These are phyloP conservation scores for Geotrichum phurueaensis DNA, from an alignment of 1,139 yeast genomes.

Conservation along the genomic window DNA sequence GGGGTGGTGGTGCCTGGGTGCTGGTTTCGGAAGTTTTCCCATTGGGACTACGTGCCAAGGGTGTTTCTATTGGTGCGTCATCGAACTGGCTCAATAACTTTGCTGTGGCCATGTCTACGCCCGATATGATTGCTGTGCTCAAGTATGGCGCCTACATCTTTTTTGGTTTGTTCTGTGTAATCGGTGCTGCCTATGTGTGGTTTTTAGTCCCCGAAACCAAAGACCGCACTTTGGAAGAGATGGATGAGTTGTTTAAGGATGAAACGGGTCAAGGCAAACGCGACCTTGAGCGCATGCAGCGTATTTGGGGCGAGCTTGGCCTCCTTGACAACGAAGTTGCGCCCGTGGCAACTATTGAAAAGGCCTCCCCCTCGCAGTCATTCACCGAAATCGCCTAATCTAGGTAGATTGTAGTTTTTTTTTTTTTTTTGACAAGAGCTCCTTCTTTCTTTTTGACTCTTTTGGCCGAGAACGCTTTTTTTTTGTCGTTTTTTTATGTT, in stretches of 20 bases:
- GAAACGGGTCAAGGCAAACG: constrained; percentile 13
- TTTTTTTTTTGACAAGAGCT: not conserved
- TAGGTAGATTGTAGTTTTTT: too few relatives aligned
- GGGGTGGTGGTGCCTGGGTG: constrained; percentile 83
- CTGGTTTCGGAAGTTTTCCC: constrained; percentile 69
- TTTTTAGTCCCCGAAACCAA: constrained; percentile 45
- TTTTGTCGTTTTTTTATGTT: too few relatives aligned
- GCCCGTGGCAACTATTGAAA: not conserved
- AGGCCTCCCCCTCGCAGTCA: not conserved
- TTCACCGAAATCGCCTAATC: not conserved
- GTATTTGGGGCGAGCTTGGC: constrained; percentile 21
- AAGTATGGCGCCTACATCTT: constrained; percentile 47
- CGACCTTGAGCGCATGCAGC: constrained; percentile 20
- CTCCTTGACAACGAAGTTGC: constrained; percentile 18
- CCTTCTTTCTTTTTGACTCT: not conserved
- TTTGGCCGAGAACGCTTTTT: not conserved
- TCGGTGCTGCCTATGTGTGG: constrained; percentile 32
- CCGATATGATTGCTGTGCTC: constrained; percentile 49
- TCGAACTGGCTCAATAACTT: constrained; percentile 77
- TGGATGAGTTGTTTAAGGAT: constrained; percentile 39
- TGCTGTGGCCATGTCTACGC: constrained; percentile 65
- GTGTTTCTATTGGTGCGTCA: constrained; percentile 66
- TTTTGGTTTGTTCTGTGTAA: constrained; percentile 32
- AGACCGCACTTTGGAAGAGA: constrained; percentile 46
- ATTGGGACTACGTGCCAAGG: constrained; percentile 65